These are phyloP conservation scores for Aspergillus nidulans DNA, from an alignment of 495 filamentous ascomycete species.

Conservation along the genomic window DNA sequence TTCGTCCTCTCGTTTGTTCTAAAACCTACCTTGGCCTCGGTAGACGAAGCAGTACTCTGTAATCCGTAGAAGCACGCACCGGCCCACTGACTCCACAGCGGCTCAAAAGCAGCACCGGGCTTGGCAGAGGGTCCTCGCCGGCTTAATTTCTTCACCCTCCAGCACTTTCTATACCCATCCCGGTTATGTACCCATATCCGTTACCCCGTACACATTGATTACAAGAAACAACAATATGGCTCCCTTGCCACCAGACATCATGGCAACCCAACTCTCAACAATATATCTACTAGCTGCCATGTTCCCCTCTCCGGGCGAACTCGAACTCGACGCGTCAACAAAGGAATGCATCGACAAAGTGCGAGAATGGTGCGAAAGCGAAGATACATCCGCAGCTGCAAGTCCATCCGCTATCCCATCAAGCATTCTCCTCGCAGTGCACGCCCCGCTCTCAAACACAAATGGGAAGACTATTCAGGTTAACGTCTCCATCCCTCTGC, in stretches of 20 bases:
- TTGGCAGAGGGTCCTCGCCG: not conserved
- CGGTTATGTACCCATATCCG: no score
- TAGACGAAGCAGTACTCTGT: no score
- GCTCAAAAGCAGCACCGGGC: not conserved
- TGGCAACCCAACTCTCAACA: constrained; percentile 34
- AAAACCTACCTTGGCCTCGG: no score
- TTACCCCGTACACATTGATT: not conserved
- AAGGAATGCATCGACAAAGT: constrained; percentile 29
- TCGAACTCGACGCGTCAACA: constrained; percentile 33
- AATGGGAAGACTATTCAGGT: constrained; percentile 29
- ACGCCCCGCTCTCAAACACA: constrained; percentile 22
- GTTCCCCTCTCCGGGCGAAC: constrained; percentile 32
- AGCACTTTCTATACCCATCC: no score
- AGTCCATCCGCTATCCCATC: constrained; percentile 19
- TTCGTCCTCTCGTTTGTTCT: no score
- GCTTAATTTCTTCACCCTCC: not conserved
- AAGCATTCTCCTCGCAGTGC: constrained; percentile 24
- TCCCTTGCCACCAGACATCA: constrained; percentile 24
- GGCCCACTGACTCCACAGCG: no score
- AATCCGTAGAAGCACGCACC: no score
- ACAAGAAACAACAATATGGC: not conserved
- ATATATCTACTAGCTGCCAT: constrained; percentile 35
- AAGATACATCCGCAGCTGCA: not conserved
- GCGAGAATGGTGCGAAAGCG: constrained; percentile 28
- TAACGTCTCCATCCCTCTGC: constrained; percentile 33